Evolutionary conservation across 805 yeast genomes (phyloP), one percentile per base, ranked within the genome.

Genomic region (Candida cerambycidarum): DNA sequence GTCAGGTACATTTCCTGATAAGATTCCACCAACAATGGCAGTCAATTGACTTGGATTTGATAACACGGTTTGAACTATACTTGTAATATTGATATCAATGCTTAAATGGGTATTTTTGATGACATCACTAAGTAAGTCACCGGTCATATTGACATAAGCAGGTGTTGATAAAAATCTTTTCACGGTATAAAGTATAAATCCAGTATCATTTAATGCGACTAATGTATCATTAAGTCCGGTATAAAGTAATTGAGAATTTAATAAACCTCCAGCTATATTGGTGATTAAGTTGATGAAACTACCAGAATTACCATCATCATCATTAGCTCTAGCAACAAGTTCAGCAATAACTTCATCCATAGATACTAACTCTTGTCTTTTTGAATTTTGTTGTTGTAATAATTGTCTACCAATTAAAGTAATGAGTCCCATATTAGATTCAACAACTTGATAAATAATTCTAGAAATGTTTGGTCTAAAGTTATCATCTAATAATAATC

Each of bases 141-240:
- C 71, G 2, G 71, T 63, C 62, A 67, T 56, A 44, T 66, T 64
- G 16, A 61, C 57, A 48, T 69, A 69, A 3, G 55, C 51, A 43
- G 60, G 62, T 43, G 62, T 55, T 10, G 69, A 61, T 31, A 70
- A 46, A 43, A 66, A 56, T 30, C 61, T 46, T 51, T 70, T 67
- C n/a, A 64, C 52, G 9, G 62, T 57, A 50, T 67, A 64, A 9
- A 67, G 66, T 13, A 60, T 63, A 36, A 70, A 55, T 11, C 69
- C 71, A 5, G 75, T 69, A 45, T 68, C 65, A 54, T 70, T 70
- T 42, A 70, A 58, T 8, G 73, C 70, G 33, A 55, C 50, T 29
- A 64, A 48, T 9, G 55, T 43, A 32, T 57, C 67, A n/a, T 46
- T 46, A 38, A 63, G 56, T n/a, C 56, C 51, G 23, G 52, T 43